Evolutionary conservation across 345 rosid species (phyloP), one percentile per base, ranked within the genome.

Genomic region (Hypericum androsaemum): DNA sequence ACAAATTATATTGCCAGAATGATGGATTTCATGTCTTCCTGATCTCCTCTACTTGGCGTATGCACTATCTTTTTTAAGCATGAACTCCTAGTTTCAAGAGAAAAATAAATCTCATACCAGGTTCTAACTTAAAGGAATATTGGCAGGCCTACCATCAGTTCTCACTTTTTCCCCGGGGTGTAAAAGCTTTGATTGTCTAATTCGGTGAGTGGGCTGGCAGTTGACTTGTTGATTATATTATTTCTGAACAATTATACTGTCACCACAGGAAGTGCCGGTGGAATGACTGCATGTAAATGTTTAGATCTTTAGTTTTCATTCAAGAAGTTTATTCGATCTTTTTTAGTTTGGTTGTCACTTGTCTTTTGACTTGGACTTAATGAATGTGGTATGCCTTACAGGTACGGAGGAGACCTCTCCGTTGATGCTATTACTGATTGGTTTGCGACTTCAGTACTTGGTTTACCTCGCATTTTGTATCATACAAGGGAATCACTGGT

Each of bases 401-500:
- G 97, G 82, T 83, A 74, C 78, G 81, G 72, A 57, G 94, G 86
- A 54, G 84, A 79, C 59, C 73, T 79, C 32, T 83, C 90, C 42
- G 63, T 74, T 42, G 94, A 90, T 72, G 80, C 87, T 48, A 70
- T 90, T 50, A 73, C 80, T 5, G 86, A 87, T 71, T 87, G 98
- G 98, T 77, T 86, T 70, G 85, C 96, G 1, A 80, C 83, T 38
- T 47, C 63, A 35, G 64, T 86, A 39, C 83, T 90, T 50, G 59
- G 69, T 44, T 78, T 90, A 63, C 98, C 98, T 56, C 85, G 96
- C 64, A 80, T 90, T 70, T 79, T 77, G 56, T 90, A 80, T 74
- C 64, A 84, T 61, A 72, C 95, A 48, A 84, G 76, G 77, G 98
- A 90, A 58, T 63, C 98, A 63, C 63, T 90, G 84, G 98, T 90